These are phyloP conservation scores for Petunia axillaris DNA, from an alignment of 257 asterid genomes.

Conservation along the genomic window DNA sequence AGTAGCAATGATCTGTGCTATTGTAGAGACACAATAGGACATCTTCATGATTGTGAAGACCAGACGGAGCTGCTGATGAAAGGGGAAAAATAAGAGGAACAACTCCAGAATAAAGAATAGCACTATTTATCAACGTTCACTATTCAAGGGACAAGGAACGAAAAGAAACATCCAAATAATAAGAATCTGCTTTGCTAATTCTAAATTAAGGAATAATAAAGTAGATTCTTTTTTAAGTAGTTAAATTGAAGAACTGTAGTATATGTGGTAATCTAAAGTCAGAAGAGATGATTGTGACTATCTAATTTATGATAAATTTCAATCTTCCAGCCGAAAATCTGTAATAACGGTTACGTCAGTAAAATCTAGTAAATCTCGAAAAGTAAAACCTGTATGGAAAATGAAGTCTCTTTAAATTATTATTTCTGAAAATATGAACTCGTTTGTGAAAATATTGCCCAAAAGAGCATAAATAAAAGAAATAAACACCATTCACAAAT, in stretches of 20 bases:
- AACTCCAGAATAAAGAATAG: background rate
- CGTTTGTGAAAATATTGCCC: background rate
- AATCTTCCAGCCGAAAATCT: background rate
- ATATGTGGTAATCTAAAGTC: constrained; percentile 1
- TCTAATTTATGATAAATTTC: background rate
- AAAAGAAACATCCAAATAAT: constrained; percentile 14
- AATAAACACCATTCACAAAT: background rate
- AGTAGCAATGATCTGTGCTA: too few species aligned
- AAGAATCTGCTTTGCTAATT: background rate
- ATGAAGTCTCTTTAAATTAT: background rate
- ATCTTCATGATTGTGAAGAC: too few species aligned
- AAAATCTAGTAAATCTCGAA: too few species aligned
- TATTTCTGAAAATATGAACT: background rate
- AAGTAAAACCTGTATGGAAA: background rate
- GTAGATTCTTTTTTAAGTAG: background rate
- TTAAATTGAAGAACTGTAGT: background rate
- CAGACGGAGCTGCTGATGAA: too few species aligned
- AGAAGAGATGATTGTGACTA: background rate
- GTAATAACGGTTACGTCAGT: background rate
- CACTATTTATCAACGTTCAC: background rate
- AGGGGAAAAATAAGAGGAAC: too few species aligned
- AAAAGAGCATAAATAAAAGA: background rate
- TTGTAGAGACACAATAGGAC: too few species aligned
- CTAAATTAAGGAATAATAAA: background rate
- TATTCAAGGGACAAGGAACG: background rate